phyloP scores from a whole-genome alignment of 805 yeast genomes.

The Ogataea allantospora region DNA sequence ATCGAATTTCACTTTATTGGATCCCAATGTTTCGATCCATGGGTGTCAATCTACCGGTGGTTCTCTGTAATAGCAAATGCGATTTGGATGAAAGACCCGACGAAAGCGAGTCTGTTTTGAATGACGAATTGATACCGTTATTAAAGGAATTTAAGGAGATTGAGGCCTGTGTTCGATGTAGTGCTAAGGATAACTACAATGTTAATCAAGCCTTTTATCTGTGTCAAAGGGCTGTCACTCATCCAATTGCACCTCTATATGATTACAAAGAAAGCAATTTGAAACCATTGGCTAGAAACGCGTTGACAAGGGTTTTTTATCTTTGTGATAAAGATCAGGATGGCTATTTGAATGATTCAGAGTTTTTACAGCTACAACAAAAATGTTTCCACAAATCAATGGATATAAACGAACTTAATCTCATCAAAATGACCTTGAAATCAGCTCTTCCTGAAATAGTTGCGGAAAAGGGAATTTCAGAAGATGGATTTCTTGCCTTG shows the following conservation, averaged over 20 bases:
- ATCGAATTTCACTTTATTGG: slow-evolving; percentile 90
- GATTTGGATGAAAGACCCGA: slow-evolving; percentile 31
- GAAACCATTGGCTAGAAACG: slow-evolving; percentile 73
- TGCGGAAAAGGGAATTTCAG: slow-evolving; percentile 55
- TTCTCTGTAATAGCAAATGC: slow-evolving; percentile 73
- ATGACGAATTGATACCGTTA: slow-evolving; percentile 83
- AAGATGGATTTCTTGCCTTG: slow-evolving; percentile 71
- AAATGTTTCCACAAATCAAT: slow-evolving; percentile 66
- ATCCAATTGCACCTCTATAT: slow-evolving; percentile 88
- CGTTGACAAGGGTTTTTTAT: slow-evolving; percentile 78
- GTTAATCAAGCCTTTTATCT: slow-evolving; percentile 90
- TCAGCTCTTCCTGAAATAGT: slow-evolving; percentile 29
- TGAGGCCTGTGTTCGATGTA: slow-evolving; percentile 85
- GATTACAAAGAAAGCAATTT: slow-evolving; percentile 86
- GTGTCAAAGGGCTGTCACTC: slow-evolving; percentile 89
- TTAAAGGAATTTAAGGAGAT: slow-evolving; percentile 90
- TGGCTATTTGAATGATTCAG: slow-evolving; percentile 70
- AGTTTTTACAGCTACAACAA: slow-evolving; percentile 65
- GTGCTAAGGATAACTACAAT: slow-evolving; percentile 80
- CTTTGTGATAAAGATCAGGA: slow-evolving; percentile 90
- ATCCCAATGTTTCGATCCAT: slow-evolving; percentile 86
- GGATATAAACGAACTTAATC: slow-evolving; percentile 46
- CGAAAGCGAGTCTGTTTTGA: slow-evolving; percentile 47
- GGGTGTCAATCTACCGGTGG: slow-evolving; percentile 94
- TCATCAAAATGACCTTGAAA: slow-evolving; percentile 39